Conservation (phyloP, 2,329 filamentous ascomycete species). For the Furcasterigmium sp. region DNA sequence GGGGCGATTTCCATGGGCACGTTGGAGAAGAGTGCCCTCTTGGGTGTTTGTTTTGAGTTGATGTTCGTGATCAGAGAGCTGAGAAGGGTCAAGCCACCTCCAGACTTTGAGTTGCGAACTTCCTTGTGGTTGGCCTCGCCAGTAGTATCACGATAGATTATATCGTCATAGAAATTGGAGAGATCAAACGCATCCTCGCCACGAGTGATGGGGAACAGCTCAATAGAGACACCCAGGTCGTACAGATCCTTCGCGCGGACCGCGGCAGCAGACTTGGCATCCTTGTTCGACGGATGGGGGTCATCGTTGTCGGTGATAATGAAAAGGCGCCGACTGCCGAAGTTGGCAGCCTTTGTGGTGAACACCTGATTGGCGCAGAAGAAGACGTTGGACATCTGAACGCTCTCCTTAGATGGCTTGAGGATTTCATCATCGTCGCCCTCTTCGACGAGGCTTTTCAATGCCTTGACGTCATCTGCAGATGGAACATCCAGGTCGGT, state of each 20-base stretch:
- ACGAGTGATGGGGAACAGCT: constrained; percentile 84
- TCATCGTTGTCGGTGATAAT: constrained; percentile 93
- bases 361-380: constrained; percentile 97
- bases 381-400: constrained; percentile 81
- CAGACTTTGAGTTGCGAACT: constrained; percentile 60
- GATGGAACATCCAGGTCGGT: constrained; percentile 83
- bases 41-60: constrained; percentile 82
- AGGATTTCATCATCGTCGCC: constrained; percentile 69
- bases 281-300: constrained; percentile 70
- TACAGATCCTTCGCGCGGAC: constrained; percentile 92
- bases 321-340: constrained; percentile 88
- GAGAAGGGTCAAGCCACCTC: constrained; percentile 73
- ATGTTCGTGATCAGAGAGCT: constrained; percentile 80
- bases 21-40: constrained; percentile 79
- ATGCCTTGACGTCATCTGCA: constrained; percentile 76
- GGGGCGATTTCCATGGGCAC: constrained; percentile 86
- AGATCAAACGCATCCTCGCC: constrained; percentile 69
- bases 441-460: constrained; percentile 73
- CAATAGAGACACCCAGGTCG: constrained; percentile 85
- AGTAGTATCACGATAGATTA: constrained; percentile 75
- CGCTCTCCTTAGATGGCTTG: constrained; percentile 60
- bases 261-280: constrained; percentile 67
- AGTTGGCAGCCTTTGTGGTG: constrained; percentile 90
- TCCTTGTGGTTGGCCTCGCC: constrained; percentile 56
- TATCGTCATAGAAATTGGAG: constrained; percentile 89